Conservation (phyloP, 2,329 filamentous ascomycete genomes). For the Stachybotrys echinatus region DNA sequence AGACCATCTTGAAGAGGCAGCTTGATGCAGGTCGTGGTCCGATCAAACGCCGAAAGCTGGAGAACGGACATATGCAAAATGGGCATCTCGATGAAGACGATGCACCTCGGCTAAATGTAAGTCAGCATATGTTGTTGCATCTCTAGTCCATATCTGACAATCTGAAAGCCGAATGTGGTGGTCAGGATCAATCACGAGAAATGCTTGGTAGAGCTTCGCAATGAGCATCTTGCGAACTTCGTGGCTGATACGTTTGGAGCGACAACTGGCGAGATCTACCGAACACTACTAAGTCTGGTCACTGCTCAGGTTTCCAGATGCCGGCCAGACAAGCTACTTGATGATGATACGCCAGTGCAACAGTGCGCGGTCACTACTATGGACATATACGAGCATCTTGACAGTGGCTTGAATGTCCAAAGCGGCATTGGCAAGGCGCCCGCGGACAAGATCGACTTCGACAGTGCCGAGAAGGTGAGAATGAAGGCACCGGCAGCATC, state of each 20-base stretch:
- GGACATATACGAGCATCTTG: constrained; percentile 51
- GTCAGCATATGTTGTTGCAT: constrained; percentile 16
- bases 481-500: constrained; percentile 24
- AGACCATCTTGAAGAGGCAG: constrained; percentile 45
- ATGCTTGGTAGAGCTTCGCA: constrained; percentile 76
- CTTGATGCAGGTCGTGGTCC: constrained; percentile 36
- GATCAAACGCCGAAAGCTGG: constrained; percentile 50
- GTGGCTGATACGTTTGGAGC: constrained; percentile 66
- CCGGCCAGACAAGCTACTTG: constrained; percentile 46
- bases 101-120: constrained; percentile 47
- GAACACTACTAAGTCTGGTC: constrained; percentile 63
- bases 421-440: constrained; percentile 52
- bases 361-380: constrained; percentile 42
- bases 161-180: constrained; percentile 59
- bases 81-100: constrained; percentile 27
- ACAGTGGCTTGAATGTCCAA: constrained; percentile 46
- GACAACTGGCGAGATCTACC: constrained; percentile 74
- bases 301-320: constrained; percentile 66
- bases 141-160: constrained; percentile 17
- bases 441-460: constrained; percentile 39
- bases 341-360: constrained; percentile 21
- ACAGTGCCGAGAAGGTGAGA: constrained; percentile 43
- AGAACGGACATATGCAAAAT: constrained; percentile 34
- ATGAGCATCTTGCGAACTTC: constrained; percentile 68
- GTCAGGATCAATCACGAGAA: constrained; percentile 82